These are phyloP conservation scores for Pythium aquatile DNA, from an alignment of 352 stramenopile genomes.

Conservation along the genomic window DNA sequence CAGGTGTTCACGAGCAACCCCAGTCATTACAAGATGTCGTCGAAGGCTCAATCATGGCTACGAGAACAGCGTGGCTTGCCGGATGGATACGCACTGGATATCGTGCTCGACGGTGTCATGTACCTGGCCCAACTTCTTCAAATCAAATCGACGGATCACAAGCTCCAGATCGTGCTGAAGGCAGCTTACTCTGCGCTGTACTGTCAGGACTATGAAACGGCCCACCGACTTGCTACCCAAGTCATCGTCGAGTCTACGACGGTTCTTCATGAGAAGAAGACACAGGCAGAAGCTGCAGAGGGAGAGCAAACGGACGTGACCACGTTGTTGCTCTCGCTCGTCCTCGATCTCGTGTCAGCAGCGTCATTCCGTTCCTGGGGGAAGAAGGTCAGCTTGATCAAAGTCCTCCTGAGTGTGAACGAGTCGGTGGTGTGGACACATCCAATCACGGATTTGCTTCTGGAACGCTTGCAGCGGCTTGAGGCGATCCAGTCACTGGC, in stretches of 20 bases:
- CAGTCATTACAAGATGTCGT: constrained; percentile 57
- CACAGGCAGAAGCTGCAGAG: constrained; percentile 8
- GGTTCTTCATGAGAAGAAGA: background rate
- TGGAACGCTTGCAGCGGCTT: constrained; percentile 48
- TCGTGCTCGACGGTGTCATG: constrained; percentile 48
- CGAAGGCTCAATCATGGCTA: constrained; percentile 47
- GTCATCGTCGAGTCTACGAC: constrained; percentile 31
- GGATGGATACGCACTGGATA: constrained; percentile 10
- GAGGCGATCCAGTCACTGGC: constrained; percentile 56
- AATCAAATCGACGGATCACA: constrained; percentile 35
- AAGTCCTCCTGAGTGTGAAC: constrained; percentile 8
- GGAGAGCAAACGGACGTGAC: constrained; percentile 21
- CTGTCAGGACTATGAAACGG: constrained; percentile 63
- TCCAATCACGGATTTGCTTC: constrained; percentile 46
- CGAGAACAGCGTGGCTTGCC: constrained; percentile 11
- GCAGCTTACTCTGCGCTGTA: constrained; percentile 67
- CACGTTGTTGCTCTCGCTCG: constrained; percentile 53
- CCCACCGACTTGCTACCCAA: constrained; percentile 44
- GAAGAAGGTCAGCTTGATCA: constrained; percentile 41
- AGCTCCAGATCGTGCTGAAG: constrained; percentile 51
- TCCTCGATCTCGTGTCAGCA: constrained; percentile 63
- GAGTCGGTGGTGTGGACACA: constrained; percentile 40
- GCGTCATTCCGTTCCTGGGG: constrained; percentile 59
- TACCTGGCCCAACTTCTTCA: constrained; percentile 49
- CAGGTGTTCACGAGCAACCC: constrained; percentile 65